Percentiles rank a stretch among this genome's conserved stretches.
Conservation (phyloP, 164 flowering plant species). For the Houttuynia cordata region DNA sequence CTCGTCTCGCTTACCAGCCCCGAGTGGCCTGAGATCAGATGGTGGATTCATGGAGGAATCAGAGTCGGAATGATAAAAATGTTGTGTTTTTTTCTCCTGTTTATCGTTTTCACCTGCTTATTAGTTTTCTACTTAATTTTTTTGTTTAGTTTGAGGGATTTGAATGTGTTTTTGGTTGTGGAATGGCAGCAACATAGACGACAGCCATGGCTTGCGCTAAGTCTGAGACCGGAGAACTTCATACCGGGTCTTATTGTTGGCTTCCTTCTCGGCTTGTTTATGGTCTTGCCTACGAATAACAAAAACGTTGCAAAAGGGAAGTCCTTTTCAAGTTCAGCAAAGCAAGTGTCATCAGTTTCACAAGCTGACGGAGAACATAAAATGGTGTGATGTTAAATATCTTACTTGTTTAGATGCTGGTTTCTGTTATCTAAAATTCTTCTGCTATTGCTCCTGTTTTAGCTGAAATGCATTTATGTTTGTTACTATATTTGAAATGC, state of each 20-base stretch:
- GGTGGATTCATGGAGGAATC: conserved; percentile 1
- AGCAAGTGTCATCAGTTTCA: conserved; percentile 6
- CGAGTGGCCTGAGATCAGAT: neutral
- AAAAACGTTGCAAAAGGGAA: conserved; percentile 13
- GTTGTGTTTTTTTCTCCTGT: neutral
- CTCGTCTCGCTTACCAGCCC: neutral
- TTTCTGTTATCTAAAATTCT: neutral
- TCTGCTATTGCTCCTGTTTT: too few species aligned
- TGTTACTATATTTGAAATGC: too few species aligned
- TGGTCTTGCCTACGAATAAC: conserved; percentile 43
- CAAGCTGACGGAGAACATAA: conserved; percentile 52
- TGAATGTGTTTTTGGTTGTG: neutral
- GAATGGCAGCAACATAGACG: conserved; percentile 18
- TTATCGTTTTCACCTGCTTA: neutral
- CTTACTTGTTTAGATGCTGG: neutral
- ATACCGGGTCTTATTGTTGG: conserved; percentile 82
- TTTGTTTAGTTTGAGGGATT: neutral
- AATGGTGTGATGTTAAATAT: conserved; percentile 33
- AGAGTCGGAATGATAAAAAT: neutral
- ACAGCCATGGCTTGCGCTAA: conserved; percentile 35
- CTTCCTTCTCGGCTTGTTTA: conserved; percentile 55
- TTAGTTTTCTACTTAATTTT: neutral
- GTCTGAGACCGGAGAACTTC: conserved; percentile 63
- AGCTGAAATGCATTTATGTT: too few species aligned
- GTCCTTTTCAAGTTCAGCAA: conserved; percentile 10